Conservation (phyloP, 2,329 filamentous ascomycete genomes). For the Fusarium odoratissimum region DNA sequence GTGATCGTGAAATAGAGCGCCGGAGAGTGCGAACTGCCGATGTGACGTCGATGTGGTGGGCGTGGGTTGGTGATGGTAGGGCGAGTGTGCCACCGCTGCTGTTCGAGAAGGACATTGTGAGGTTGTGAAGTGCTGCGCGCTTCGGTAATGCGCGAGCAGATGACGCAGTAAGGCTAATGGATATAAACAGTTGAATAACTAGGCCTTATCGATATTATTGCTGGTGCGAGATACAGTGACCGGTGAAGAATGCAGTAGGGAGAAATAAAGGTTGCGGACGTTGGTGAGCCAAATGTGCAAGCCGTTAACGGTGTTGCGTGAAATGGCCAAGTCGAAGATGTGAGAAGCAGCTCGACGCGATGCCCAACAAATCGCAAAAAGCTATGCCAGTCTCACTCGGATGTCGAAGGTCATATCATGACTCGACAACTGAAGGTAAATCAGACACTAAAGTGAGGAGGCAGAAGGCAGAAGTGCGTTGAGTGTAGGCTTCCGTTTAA, state of each 20-base stretch:
- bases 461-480: slow-evolving; percentile 21
- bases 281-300: slow-evolving; percentile 18
- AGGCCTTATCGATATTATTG: slow-evolving; percentile 16
- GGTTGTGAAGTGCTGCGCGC: slow-evolving; percentile 45
- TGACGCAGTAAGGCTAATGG: slow-evolving; percentile 45
- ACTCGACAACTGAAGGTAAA: slow-evolving; percentile 37
- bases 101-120: slow-evolving; percentile 69
- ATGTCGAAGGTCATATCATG: slow-evolving; percentile 46
- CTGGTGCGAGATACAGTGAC: slow-evolving; percentile 15
- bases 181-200: slow-evolving; percentile 35
- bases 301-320: slow-evolving; percentile 15
- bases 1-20: slow-evolving; percentile 91
- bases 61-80: slow-evolving; percentile 85
- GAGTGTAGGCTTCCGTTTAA: slow-evolving; percentile 34
- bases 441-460: slow-evolving; percentile 32
- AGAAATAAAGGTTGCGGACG: slow-evolving; percentile 12
- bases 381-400: slow-evolving; percentile 45
- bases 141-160: slow-evolving; percentile 41
- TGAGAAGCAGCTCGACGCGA: slow-evolving; percentile 37
- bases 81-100: slow-evolving; percentile 81
- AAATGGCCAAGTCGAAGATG: slow-evolving; percentile 24
- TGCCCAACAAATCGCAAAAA: slow-evolving; percentile 43
- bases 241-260: slow-evolving; percentile 19
- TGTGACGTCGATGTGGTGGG: slow-evolving; percentile 84
- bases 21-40: slow-evolving; percentile 85